Percentiles rank a stretch among this genome's conserved stretches.
Evolutionary conservation across 225 moss, liverwort and hornwort genomes (phyloP).

Genomic region (Climacium dendroides): DNA sequence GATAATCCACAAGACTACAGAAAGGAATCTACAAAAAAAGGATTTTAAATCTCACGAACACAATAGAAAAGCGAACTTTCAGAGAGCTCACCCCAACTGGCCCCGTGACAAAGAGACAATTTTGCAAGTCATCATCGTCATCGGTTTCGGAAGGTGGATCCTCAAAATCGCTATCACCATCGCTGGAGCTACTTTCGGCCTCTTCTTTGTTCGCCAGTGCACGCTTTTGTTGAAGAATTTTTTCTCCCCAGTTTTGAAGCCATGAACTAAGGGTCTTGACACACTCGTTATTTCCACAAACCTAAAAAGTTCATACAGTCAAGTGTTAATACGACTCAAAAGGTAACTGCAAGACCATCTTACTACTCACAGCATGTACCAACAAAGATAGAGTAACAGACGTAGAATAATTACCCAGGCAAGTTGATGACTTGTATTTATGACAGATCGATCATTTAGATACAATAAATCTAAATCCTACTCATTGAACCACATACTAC

Average conservation of each 20-base stretch:
- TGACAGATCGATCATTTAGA: not conserved
- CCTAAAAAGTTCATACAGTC: constrained; percentile 12
- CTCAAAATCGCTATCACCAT: constrained; percentile 56
- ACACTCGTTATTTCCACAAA: constrained; percentile 62
- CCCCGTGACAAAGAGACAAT: constrained; percentile 62
- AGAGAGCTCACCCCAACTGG: constrained; percentile 60
- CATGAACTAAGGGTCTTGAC: constrained; percentile 51
- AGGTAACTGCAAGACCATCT: not conserved
- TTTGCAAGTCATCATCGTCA: constrained; percentile 31
- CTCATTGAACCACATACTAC: not conserved
- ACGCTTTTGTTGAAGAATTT: constrained; percentile 37
- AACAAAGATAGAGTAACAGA: not conserved
- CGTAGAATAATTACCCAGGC: not conserved
- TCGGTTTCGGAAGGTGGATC: constrained; percentile 25
- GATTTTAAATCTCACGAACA: not conserved
- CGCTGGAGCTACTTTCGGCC: constrained; percentile 9
- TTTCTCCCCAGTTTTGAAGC: constrained; percentile 72
- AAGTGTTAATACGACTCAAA: not conserved
- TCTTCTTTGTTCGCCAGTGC: not conserved
- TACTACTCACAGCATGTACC: not conserved
- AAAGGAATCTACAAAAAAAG: not conserved
- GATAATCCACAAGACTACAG: not conserved
- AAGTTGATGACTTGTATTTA: not conserved
- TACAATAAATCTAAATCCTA: not conserved
- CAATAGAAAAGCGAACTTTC: not conserved